These are phyloP conservation scores for Pseudonitzschia multiseries DNA, from an alignment of 108 stramenopile genomes.

Conservation along the genomic window DNA sequence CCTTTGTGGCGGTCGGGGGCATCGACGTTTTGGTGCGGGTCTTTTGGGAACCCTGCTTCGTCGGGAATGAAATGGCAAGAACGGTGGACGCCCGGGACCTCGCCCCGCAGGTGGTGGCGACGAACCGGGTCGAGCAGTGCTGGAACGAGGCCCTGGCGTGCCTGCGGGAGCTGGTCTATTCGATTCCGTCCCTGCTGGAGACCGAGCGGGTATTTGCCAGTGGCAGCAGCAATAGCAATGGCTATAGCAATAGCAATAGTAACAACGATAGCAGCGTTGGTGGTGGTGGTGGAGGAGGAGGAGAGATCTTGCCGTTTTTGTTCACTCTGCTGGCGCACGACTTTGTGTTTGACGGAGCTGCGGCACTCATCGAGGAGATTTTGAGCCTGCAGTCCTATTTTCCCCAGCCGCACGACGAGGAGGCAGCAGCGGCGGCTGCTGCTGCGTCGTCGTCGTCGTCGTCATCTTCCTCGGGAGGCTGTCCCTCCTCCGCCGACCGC, in stretches of 20 bases:
- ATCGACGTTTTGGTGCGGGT: constrained; percentile 42
- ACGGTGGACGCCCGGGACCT: constrained; percentile 54
- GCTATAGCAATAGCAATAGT: too few species aligned
- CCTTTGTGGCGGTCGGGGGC: constrained; percentile 55
- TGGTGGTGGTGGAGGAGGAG: background rate
- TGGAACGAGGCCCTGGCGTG: constrained; percentile 71
- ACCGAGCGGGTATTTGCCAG: constrained; percentile 37
- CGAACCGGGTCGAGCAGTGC: constrained; percentile 34
- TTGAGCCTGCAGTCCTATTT: constrained; percentile 56
- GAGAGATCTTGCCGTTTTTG: constrained; percentile 57
- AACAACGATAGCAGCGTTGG: too few species aligned
- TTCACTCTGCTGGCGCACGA: constrained; percentile 65
- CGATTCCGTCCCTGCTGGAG: constrained; percentile 50
- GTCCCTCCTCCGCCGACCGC: background rate
- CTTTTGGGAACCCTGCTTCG: constrained; percentile 49
- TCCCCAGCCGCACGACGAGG: constrained; percentile 14
- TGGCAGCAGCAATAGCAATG: background rate
- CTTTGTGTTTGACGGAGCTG: constrained; percentile 65
- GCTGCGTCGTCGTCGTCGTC: background rate
- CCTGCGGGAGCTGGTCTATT: constrained; percentile 57
- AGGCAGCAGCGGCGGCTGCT: background rate
- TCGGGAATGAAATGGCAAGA: constrained; percentile 46
- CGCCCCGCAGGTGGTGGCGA: background rate
- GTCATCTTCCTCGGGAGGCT: background rate
- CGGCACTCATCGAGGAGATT: constrained; percentile 74